Conservation (phyloP, 2,329 filamentous ascomycete genomes). For the Aspergillus vadensis region DNA sequence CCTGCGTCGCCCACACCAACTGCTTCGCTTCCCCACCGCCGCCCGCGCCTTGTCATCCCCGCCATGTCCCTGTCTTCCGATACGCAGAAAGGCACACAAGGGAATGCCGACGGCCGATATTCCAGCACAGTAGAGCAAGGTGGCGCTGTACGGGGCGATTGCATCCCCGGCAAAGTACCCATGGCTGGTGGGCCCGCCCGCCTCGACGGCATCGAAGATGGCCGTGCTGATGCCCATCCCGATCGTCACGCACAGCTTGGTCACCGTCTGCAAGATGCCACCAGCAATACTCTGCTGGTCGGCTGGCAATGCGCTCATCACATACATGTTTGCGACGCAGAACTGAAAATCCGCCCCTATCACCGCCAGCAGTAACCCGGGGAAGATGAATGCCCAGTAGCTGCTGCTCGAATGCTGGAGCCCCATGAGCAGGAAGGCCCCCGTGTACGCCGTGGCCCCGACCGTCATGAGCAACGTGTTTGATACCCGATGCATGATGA, state of each 20-base stretch:
- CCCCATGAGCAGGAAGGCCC: conserved; percentile 56
- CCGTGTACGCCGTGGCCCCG: conserved; percentile 48
- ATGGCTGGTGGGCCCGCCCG: not conserved
- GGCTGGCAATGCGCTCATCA: conserved; percentile 64
- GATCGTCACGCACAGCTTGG: conserved; percentile 61
- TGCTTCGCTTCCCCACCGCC: not conserved
- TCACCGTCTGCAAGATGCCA: conserved; percentile 68
- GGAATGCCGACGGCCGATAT: not conserved
- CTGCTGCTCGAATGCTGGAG: conserved; percentile 53
- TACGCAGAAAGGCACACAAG: conserved; percentile 3
- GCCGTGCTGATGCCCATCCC: conserved; percentile 51
- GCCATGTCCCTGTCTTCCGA: conserved; percentile 1
- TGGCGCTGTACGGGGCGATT: conserved; percentile 6
- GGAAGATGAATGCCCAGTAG: conserved; percentile 69
- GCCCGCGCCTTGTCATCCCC: not conserved
- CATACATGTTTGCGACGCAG: conserved; percentile 72
- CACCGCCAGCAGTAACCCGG: conserved; percentile 61
- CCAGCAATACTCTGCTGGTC: conserved; percentile 68
- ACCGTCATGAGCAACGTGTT: conserved; percentile 65
- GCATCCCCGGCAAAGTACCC: conserved; percentile 4
- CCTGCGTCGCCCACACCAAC: not conserved
- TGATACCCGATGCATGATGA: conserved; percentile 63
- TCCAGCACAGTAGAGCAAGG: conserved; percentile 1
- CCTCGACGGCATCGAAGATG: conserved; percentile 35
- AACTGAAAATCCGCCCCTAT: conserved; percentile 70